Evolutionary conservation across 1,284 basidiomycete species (phyloP), one percentile per base, ranked within the genome.

Genomic region (Leccinum pachyderme): DNA sequence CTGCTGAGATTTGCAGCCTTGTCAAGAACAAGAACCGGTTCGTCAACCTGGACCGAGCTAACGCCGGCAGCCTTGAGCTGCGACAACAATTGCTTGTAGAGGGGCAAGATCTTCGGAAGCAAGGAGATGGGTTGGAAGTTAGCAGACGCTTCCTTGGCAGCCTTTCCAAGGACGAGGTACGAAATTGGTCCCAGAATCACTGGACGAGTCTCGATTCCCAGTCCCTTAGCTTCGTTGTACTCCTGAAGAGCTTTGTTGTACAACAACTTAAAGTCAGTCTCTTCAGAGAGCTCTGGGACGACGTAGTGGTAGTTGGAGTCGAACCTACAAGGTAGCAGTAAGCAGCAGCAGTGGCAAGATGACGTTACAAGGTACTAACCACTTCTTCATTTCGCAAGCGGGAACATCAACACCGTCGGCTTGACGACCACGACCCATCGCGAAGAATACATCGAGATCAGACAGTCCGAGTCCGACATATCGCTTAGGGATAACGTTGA

Each of bases 261-360:
- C 79, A 89, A 85, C 72, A 99, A 81, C 79, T 95, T 94, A 87
- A 99, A 98, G 64, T 95, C 87, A 57, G 91, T 93, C 68, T 83
- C 80, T 59, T 95, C 90, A 24, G 92, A 91, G 76, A 99, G 86
- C 80, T 99, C 97, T 59, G 95, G 96, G 61, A 98, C 96, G 76
- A 99, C 94, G 72, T 91, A 96, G 82, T 99, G 97, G 83, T 99
- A 99, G 87, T 99, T 99, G 55, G 95, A 98, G 80, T 99, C 96
- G 76, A 98, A 99, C 94, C 93, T 93, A 62, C 46, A 15, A 50
- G 9, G 6, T 46, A 65, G 53, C 58, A 41, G 37, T 53, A 45
- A 54, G 47, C 63, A 65, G 54, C 15, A 27, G 52, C 47, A 24
- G 53, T 29, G 46, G 53, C 22, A 59, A 45, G 32, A 25, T 12